Conservation (phyloP, 2,329 filamentous ascomycete species). For the Chalaropsis ovoidea region DNA sequence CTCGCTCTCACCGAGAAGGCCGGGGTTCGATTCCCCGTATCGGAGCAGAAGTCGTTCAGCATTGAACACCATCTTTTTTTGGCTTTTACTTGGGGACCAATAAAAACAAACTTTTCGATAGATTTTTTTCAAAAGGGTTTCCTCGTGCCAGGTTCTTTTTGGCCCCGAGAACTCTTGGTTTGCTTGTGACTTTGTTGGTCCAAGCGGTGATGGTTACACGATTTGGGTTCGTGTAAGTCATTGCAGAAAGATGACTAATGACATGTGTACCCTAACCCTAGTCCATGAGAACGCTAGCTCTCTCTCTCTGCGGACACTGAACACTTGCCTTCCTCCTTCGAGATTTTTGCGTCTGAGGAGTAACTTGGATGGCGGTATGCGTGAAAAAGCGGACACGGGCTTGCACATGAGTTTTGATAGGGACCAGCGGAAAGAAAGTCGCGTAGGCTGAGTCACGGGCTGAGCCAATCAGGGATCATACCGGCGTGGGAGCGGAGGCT, state of each 20-base stretch:
- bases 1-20: constrained; percentile 27
- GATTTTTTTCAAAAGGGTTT: neutral
- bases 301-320: too few relatives aligned
- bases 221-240: neutral
- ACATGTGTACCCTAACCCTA: neutral
- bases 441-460: constrained; percentile 9
- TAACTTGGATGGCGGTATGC: too few relatives aligned
- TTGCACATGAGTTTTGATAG: constrained; percentile 3
- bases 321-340: too few relatives aligned
- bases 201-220: too few relatives aligned
- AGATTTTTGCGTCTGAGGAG: too few relatives aligned
- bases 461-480: neutral
- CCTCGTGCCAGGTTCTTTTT: neutral
- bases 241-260: neutral
- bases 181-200: neutral
- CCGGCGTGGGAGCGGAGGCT: constrained; percentile 14
- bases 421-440: neutral
- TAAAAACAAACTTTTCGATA: too few relatives aligned
- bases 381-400: neutral
- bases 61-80: too few relatives aligned
- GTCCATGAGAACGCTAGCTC: neutral
- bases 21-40: constrained; percentile 28
- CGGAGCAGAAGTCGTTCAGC: constrained; percentile 17
- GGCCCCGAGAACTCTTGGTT: neutral
- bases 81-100: too few relatives aligned